These are phyloP conservation scores for Penicillium argentinense DNA, from an alignment of 495 filamentous ascomycete species.

Conservation along the genomic window DNA sequence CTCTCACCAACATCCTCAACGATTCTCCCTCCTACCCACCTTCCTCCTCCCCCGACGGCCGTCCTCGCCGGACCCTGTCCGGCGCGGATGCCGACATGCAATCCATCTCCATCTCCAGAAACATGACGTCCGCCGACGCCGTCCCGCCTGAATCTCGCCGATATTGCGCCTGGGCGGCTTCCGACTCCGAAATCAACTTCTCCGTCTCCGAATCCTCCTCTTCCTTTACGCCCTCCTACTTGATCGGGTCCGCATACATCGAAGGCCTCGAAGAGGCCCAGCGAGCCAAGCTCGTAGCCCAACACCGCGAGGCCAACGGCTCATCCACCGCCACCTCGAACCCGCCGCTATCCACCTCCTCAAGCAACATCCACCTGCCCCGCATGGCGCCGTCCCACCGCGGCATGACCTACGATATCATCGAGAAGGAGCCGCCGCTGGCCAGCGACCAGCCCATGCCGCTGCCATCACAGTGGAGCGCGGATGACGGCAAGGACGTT, in stretches of 20 bases:
- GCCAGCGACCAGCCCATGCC: constrained; percentile 60
- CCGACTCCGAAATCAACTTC: constrained; percentile 26
- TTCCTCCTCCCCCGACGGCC: constrained; percentile 36
- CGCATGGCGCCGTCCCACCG: constrained; percentile 72
- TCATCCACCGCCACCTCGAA: constrained; percentile 34
- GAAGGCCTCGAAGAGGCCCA: constrained; percentile 69
- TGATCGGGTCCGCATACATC: constrained; percentile 74
- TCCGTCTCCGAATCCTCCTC: constrained; percentile 28
- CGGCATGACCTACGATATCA: constrained; percentile 81
- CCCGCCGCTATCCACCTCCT: constrained; percentile 60
- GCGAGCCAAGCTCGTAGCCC: constrained; percentile 57
- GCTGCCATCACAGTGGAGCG: constrained; percentile 82
- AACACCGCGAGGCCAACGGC: constrained; percentile 46
- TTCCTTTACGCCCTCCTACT: constrained; percentile 82
- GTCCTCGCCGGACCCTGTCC: constrained; percentile 33
- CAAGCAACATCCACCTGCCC: constrained; percentile 62
- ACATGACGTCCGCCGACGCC: constrained; percentile 33
- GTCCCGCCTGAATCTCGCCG: constrained; percentile 62
- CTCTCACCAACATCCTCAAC: constrained; percentile 62
- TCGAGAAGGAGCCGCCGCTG: constrained; percentile 68
- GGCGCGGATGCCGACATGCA: constrained; percentile 48
- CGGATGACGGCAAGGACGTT: constrained; percentile 67
- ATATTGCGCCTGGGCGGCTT: constrained; percentile 45
- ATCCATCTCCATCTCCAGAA: constrained; percentile 42
- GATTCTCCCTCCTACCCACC: constrained; percentile 41